Conservation (phyloP, 768 basidiomycete genomes). For the Suillus variegatus region DNA sequence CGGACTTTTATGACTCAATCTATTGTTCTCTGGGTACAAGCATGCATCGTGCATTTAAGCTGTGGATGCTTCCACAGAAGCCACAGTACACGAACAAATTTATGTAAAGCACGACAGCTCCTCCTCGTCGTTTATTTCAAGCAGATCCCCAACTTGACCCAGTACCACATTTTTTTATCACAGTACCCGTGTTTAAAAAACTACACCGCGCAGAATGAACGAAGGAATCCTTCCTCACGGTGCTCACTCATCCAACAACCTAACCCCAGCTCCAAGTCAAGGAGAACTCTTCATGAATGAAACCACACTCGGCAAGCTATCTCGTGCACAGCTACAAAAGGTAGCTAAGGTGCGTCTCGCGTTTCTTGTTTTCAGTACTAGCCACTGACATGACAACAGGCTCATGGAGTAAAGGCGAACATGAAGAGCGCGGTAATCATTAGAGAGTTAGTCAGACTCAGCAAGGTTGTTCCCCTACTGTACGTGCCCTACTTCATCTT, state of each 20-base stretch:
- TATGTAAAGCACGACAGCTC: background rate
- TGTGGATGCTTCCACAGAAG: background rate
- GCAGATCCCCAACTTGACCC: background rate
- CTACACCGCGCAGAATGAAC: background rate
- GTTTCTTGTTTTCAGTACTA: background rate
- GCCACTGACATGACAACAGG: slow-evolving; percentile 11
- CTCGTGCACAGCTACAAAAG: slow-evolving; percentile 28
- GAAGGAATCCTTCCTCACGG: background rate
- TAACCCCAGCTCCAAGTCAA: background rate
- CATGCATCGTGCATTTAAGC: background rate
- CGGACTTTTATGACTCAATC: background rate
- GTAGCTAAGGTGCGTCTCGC: slow-evolving; percentile 23
- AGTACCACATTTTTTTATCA: background rate
- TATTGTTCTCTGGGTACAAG: slow-evolving; percentile 1
- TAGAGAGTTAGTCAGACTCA: slow-evolving; percentile 15
- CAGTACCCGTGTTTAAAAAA: background rate
- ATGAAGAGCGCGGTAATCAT: slow-evolving; percentile 28
- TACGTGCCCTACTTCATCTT: slow-evolving; percentile 9
- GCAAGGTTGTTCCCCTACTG: background rate
- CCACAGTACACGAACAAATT: background rate
- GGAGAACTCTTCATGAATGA: slow-evolving; percentile 12
- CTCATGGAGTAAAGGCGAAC: slow-evolving; percentile 24
- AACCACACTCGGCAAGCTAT: slow-evolving; percentile 21
- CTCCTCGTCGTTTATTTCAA: background rate
- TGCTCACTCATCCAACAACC: background rate